Percentiles rank a stretch among this genome's conserved stretches.
Conservation (phyloP, 2,329 filamentous ascomycete genomes). For the Arthrobotrys iridis region DNA sequence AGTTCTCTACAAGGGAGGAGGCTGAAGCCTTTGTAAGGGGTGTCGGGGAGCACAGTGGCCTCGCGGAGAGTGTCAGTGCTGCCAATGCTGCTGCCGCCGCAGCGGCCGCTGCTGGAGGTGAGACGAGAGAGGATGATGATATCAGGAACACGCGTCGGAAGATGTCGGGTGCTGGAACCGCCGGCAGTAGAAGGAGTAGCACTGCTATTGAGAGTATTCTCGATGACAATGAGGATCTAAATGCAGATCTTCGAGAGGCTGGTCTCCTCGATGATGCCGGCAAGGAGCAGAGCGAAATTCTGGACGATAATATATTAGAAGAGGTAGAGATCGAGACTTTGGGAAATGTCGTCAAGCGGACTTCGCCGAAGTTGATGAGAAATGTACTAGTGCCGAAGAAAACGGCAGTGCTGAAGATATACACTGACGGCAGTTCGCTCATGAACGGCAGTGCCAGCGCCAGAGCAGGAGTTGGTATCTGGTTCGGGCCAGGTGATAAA, state of each 20-base stretch:
- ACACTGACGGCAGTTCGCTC: constrained; percentile 72
- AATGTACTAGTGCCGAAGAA: constrained; percentile 55
- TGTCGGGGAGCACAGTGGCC: constrained; percentile 60
- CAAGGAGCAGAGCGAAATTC: constrained; percentile 51
- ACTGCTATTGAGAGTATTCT: constrained; percentile 52
- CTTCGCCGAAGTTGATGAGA: constrained; percentile 54
- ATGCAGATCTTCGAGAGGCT: constrained; percentile 41
- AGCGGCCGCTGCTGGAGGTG: constrained; percentile 55
- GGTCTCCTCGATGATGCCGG: constrained; percentile 44
- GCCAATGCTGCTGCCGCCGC: constrained; percentile 49
- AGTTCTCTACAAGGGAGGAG: constrained; percentile 63
- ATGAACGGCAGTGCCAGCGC: constrained; percentile 70
- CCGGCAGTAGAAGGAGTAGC: constrained; percentile 44
- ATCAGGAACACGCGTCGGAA: constrained; percentile 68
- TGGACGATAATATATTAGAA: constrained; percentile 52
- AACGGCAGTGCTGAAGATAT: constrained; percentile 64
- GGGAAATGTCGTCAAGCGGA: constrained; percentile 48
- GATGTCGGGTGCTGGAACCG: constrained; percentile 59
- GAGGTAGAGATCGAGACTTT: constrained; percentile 53
- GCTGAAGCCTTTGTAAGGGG: constrained; percentile 78
- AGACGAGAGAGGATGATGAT: constrained; percentile 62
- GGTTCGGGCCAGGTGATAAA: constrained; percentile 69
- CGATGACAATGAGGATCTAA: constrained; percentile 44
- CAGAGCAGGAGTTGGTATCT: constrained; percentile 72
- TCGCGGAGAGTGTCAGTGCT: constrained; percentile 59